Percentiles rank a stretch among this genome's conserved stretches.
phyloP scores from a whole-genome alignment of 495 filamentous ascomycete species.

The Podospora pseudoanserina region DNA sequence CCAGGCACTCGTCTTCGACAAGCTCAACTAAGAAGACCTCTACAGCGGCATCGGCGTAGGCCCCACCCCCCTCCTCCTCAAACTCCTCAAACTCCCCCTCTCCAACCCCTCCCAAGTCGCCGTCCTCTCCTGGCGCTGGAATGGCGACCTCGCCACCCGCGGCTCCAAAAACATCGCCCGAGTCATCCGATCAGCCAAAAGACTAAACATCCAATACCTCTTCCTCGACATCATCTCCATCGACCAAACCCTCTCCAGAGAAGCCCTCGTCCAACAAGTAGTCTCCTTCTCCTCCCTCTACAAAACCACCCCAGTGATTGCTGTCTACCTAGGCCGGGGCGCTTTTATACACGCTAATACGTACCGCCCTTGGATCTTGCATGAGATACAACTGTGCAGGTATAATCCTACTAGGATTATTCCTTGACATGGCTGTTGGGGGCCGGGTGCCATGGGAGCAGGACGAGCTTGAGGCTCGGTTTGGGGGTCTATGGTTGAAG shows the following conservation, averaged over 20 bases:
- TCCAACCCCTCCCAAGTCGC: background rate
- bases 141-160: background rate
- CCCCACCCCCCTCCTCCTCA: too few relatives aligned
- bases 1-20: too few relatives aligned
- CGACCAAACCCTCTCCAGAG: background rate
- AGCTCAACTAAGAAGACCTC: too few relatives aligned
- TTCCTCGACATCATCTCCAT: background rate
- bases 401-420: background rate
- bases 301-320: background rate
- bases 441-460: background rate
- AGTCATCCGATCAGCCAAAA: background rate
- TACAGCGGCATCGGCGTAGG: too few relatives aligned
- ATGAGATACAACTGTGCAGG: background rate
- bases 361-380: background rate
- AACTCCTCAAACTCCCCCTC: too few relatives aligned
- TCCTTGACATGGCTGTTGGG: background rate
- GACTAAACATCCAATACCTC: background rate
- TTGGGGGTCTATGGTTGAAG: background rate
- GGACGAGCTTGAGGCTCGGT: background rate
- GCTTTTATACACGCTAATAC: background rate
- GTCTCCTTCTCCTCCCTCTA: background rate
- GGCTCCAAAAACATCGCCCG: background rate
- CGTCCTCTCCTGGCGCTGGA: slow-evolving; percentile 2
- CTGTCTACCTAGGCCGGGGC: background rate
- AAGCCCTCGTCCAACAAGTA: background rate